Base-by-base conservation (phyloP, 306 rosid species). In the Delonix regia region DNA sequence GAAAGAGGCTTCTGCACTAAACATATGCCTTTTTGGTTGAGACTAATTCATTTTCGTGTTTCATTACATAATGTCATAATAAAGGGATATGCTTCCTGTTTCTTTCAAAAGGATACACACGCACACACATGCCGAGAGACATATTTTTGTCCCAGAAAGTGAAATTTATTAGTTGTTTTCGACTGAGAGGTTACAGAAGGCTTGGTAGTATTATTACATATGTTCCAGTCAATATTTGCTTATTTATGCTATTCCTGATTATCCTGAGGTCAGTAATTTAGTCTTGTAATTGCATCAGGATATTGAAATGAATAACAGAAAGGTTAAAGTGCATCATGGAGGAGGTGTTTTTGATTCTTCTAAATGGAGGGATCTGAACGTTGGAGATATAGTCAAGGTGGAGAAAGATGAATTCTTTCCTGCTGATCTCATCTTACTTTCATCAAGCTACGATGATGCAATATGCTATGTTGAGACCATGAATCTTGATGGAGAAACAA, bases 391-490 rank as follows among this genome's bases (percentile, higher is more conserved):
- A 45, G 97, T 96, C 73, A 96, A 85, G 78, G 99, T 96, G 71
- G 92, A 91, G 76, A 96, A 93, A 56, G 99, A 96, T 81, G 89
- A 91, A 57, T 90, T 88, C 82, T 96, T 96, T 66, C 99, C 99
- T 36, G 98, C 99, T 76, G 99, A 96, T 93, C 97, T 96, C 75
- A 88, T 96, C 76, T 65, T 90, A 60, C 98, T 93, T 73, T 81
- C 98, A 9, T 96, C 99, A 44, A 96, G 91, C 74, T 89, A 91
- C 28, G 99, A 96, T 12, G 98, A 93, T 22, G 92, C 97, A 15
- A 86, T 93, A 83, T 96, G 99, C 88, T 93, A 96, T 53, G 99
- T 96, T 1, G 99, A 96, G 88, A 96, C 99, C 55, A 93, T 87
- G 82, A 93, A 93, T 56, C 97, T 93, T 36, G 99, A 96, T 49